Base-by-base conservation (phyloP, 2,329 filamentous ascomycete species). In the Lecanicillium sp. region DNA sequence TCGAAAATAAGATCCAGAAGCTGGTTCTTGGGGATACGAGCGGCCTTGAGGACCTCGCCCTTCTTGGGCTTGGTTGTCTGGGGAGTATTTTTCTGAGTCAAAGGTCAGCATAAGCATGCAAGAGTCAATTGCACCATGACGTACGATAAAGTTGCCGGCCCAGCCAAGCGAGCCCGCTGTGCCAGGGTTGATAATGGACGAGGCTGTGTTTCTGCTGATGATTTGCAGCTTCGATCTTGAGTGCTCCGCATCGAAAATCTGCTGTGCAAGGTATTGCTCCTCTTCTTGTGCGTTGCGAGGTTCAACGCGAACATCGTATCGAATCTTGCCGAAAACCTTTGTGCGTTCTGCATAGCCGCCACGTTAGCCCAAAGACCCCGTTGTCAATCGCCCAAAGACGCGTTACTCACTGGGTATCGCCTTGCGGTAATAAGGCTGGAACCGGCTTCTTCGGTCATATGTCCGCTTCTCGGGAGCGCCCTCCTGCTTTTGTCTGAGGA, bases 21-120 rank as follows among this genome's bases (percentile, higher is more conserved):
- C 53, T 92, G 84, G 69, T 87, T 83, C 60, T 89, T 81, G 32
- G 87, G 81, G 64, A 97, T 89, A 64, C 92, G 89, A 25, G 87
- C 84, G 19, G 86, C 83, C 68, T 97, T 96, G 59, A 64, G 53
- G 63, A 87, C 81, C 51, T 86, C 81, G 58, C 75, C 66, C 62
- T 77, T 80, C 60, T 81, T 71, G 44, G 72, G 65, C 58, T 79
- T 76, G 51, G 65, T 60, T 36, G 64, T 54, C 33, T 63, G 59
- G n/a, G 63, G 53, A 11, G 65, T 61, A 12, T 62, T 66, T 72
- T 79, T 79, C 76, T 80, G 45, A 37, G 17, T 13, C 4, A 7
- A 13, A 37, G 17, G 20, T 14, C 5, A 43, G 45, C 15, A 45
- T 29, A 17, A 11, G 38, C 15, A 20, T 12, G 33, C n/a, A 36